These are phyloP conservation scores for Agaricus sinodeliciosus DNA, from an alignment of 768 basidiomycete genomes.

Conservation along the genomic window DNA sequence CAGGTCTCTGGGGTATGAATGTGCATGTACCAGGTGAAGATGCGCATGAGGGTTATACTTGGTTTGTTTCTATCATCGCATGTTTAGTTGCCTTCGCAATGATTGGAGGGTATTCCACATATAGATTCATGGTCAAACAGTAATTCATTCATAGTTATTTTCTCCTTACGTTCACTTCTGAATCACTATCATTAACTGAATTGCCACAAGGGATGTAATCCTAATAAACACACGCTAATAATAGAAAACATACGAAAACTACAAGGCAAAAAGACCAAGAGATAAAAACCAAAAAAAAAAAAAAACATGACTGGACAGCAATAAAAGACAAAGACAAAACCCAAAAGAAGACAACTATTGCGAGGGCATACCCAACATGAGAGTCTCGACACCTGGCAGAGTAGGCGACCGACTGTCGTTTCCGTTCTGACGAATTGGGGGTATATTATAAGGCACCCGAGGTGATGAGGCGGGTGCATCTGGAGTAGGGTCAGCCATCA, in stretches of 20 bases:
- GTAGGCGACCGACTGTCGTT: conserved; percentile 19
- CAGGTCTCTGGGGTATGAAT: conserved; percentile 98
- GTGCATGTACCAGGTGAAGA: conserved; percentile 91
- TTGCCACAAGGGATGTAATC: conserved; percentile 1
- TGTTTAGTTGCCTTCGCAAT: conserved; percentile 75
- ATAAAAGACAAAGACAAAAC: neutral
- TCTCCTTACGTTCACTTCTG: neutral
- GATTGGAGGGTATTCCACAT: conserved; percentile 74
- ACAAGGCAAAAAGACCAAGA: conserved; percentile 1
- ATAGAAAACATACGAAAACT: neutral
- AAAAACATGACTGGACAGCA: conserved; percentile 1
- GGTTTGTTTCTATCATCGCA: conserved; percentile 87
- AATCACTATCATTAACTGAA: conserved; percentile 1
- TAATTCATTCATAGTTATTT: conserved; percentile 9
- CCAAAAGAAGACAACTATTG: neutral
- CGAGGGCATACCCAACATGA: conserved; percentile 14
- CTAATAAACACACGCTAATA: conserved; percentile 4
- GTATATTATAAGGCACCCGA: conserved; percentile 24
- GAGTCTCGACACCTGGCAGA: conserved; percentile 18
- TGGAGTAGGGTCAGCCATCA: conserved; percentile 54
- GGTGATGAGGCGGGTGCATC: conserved; percentile 33
- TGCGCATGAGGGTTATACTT: conserved; percentile 52
- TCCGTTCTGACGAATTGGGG: conserved; percentile 22
- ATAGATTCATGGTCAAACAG: conserved; percentile 60
- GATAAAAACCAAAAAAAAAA: neutral